Percentiles rank a stretch among this genome's conserved stretches.
phyloP scores from a whole-genome alignment of 306 rosid genomes.

The Fragaria ananassa region DNA sequence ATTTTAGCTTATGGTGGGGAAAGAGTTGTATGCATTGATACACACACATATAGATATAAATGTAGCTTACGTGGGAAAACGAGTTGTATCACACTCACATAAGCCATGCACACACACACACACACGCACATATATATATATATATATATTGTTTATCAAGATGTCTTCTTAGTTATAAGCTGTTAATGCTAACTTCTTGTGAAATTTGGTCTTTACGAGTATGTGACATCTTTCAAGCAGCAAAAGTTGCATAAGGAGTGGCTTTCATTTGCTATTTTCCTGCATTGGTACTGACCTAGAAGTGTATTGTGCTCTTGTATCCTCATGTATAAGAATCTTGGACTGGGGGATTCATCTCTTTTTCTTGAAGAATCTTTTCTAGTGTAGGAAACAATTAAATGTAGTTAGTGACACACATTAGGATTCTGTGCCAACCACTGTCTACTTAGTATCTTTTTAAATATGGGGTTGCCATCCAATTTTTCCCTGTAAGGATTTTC shows the following conservation, averaged over 20 bases:
- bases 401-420: neutral
- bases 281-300: neutral
- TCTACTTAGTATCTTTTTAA: neutral
- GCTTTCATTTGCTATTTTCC: constrained; percentile 2
- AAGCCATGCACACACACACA: too few relatives aligned
- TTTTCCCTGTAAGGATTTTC: neutral
- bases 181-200: neutral
- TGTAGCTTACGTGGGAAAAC: neutral
- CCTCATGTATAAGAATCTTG: neutral
- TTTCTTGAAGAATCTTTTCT: neutral
- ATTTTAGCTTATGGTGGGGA: neutral
- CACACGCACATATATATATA: neutral
- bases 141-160: neutral
- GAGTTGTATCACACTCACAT: neutral
- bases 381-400: neutral
- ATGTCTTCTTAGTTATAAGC: neutral
- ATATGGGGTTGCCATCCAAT: neutral
- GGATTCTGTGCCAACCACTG: neutral
- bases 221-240: neutral
- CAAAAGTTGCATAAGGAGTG: neutral
- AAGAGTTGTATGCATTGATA: neutral
- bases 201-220: neutral
- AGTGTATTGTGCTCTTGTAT: neutral
- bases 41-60: neutral
- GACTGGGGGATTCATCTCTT: neutral